Percentiles rank a stretch among this genome's conserved stretches.
Evolutionary conservation across 257 asterid species (phyloP).

Genomic region (Penstemon barbatus): DNA sequence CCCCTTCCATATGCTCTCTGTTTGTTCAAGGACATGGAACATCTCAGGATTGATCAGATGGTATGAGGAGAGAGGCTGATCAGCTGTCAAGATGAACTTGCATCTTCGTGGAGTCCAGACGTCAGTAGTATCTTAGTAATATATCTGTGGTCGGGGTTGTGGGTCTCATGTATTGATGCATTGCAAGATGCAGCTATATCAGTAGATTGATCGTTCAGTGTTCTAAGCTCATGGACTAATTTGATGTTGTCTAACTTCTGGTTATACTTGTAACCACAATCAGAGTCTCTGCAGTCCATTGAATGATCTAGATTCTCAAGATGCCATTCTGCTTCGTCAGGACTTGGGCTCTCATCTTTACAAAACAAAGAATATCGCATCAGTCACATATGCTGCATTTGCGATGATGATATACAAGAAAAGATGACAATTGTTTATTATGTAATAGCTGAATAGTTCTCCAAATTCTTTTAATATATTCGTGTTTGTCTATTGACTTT

Average conservation of each 20-base stretch:
- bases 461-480: slow-evolving; percentile 4
- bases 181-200: slow-evolving; percentile 36
- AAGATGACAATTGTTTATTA: not conserved
- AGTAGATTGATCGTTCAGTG: slow-evolving; percentile 36
- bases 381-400: slow-evolving; percentile 27
- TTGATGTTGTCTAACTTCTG: slow-evolving; percentile 48
- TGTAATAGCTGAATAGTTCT: slow-evolving; percentile 13
- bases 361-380: slow-evolving; percentile 27
- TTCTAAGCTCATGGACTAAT: slow-evolving; percentile 46
- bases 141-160: slow-evolving; percentile 56
- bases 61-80: slow-evolving; percentile 53
- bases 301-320: slow-evolving; percentile 43
- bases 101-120: slow-evolving; percentile 66
- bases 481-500: slow-evolving; percentile 13
- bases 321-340: slow-evolving; percentile 63
- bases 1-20: slow-evolving; percentile 40
- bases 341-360: slow-evolving; percentile 45
- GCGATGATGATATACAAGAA: slow-evolving; percentile 19
- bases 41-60: slow-evolving; percentile 63
- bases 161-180: slow-evolving; percentile 33
- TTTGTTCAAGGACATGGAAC: slow-evolving; percentile 74
- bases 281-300: slow-evolving; percentile 32
- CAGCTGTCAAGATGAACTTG: slow-evolving; percentile 40
- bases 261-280: slow-evolving; percentile 31
- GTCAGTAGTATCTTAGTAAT: slow-evolving; percentile 57